Evolutionary conservation across 2,329 filamentous ascomycete species (phyloP), one percentile per base, ranked within the genome.

Genomic region (Talaromyces sp.): DNA sequence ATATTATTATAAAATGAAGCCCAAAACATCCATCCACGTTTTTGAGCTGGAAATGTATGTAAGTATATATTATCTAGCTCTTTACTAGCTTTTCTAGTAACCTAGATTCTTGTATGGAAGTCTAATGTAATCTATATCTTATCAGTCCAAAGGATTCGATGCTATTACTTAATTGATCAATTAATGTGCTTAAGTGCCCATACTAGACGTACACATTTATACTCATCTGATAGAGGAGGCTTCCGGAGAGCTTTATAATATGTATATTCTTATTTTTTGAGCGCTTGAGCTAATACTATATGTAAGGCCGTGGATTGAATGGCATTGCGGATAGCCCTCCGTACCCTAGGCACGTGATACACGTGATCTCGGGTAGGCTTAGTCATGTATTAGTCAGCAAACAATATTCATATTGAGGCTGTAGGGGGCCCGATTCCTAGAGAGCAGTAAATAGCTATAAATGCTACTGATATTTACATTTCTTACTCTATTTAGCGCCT

Each of bases 121-220:
- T 64, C 66, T 66, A 41, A 67, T 9, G 37, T 67, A 43, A 68
- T 31, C 64, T 54, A 68, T 22, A 16, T 67, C 43, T 67, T 16
- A 65, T 68, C 33, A 60, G 19, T 58, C 54, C 3, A 58, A 58
- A 41, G 35, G 22, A 58, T 43, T 31, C 3, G 19, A 58, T 58
- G 41, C 54, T 13, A 58, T 41, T 58, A 13, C 11, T 58, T 7
- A 41, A 27, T 41, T 58, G 19, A 14, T 35, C n/a, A 57, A 16
- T 57, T 14, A 7, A 57, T 19, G 9, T 57, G 54, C 33, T 39
- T 10, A 16, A 68, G 57, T 0, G 63, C 63, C 63, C 43, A 68
- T 35, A 19, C 43, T 43, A 68, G 27, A 68, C 27, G 16, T 66
- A 61, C 56, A 56, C 35, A 41, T 41, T 65, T 66, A 62, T 65